A percentile compares a stretch with the other conserved stretches of the same genome.
phyloP scores from a whole-genome alignment of 2,329 filamentous ascomycete species.

The Aspergillus intermedius region DNA sequence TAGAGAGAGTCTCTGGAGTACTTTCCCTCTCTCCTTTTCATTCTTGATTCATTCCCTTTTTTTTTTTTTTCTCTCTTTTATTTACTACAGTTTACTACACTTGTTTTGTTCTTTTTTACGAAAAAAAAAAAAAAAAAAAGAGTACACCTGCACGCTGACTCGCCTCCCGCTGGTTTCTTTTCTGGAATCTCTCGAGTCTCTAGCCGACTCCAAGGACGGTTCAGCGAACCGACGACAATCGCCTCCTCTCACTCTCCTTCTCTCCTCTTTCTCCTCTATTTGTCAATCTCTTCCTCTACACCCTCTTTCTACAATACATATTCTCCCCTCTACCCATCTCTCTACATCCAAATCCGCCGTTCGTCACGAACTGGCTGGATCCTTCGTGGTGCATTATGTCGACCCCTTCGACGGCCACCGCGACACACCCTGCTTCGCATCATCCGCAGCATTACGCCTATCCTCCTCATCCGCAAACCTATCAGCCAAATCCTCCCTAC shows the following conservation, averaged over 20 bases:
- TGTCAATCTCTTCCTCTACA: conserved; percentile 1
- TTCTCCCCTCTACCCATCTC: conserved; percentile 1
- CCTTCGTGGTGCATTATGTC: conserved; percentile 54
- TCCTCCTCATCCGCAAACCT: conserved; percentile 47
- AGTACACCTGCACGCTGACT: background rate
- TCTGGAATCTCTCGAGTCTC: background rate
- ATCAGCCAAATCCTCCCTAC: conserved; percentile 50
- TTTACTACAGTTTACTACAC: too few relatives aligned
- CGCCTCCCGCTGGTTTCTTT: background rate
- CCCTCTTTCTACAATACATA: conserved; percentile 7
- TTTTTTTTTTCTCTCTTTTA: too few relatives aligned
- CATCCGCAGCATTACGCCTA: conserved; percentile 52
- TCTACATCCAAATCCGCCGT: conserved; percentile 10
- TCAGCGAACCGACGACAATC: background rate
- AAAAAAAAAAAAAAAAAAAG: too few relatives aligned
- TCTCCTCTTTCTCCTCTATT: conserved; percentile 2
- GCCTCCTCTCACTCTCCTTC: background rate
- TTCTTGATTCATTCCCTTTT: background rate
- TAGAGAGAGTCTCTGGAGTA: background rate
- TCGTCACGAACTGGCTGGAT: conserved; percentile 22
- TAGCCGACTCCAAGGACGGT: background rate
- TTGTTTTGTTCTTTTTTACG: too few relatives aligned
- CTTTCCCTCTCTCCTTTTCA: background rate
- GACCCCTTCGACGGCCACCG: conserved; percentile 71
- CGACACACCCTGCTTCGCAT: conserved; percentile 61